A percentile compares a stretch with the other conserved stretches of the same genome.
Evolutionary conservation across 208 protist genomes (phyloP).

Genomic region (Porcisia deanei): DNA sequence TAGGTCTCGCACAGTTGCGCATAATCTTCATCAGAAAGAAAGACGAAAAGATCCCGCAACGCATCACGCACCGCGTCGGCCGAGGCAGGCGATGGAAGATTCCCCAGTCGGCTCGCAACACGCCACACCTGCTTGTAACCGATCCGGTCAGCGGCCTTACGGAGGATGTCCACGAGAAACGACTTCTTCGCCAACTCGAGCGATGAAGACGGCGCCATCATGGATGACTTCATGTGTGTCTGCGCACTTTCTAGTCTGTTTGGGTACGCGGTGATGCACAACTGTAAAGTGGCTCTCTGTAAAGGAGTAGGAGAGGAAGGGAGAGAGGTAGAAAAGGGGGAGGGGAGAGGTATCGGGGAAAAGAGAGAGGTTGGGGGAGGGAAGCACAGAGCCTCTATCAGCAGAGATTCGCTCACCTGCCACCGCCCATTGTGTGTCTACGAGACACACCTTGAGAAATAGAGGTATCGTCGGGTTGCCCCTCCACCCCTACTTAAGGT

Average conservation of each 20-base stretch:
- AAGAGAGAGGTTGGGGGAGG: too few species aligned
- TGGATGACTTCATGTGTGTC: neutral
- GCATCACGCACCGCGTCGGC: constrained; percentile 53
- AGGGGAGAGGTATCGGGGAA: too few species aligned
- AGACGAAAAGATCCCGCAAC: constrained; percentile 65
- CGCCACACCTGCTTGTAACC: constrained; percentile 72
- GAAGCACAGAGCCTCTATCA: neutral
- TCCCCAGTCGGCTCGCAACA: constrained; percentile 44
- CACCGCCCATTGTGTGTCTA: neutral
- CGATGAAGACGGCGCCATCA: constrained; percentile 19
- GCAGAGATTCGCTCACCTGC: neutral
- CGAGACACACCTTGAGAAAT: neutral
- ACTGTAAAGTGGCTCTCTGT: neutral
- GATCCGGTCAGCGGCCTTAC: constrained; percentile 67
- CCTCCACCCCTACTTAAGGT: neutral
- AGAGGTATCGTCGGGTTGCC: neutral
- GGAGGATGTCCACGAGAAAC: constrained; percentile 36
- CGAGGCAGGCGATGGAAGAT: constrained; percentile 25
- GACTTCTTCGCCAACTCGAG: constrained; percentile 22
- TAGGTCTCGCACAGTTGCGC: constrained; percentile 35
- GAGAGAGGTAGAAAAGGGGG: neutral
- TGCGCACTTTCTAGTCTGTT: neutral
- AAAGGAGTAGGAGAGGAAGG: neutral
- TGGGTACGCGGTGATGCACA: neutral
- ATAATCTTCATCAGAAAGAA: constrained; percentile 66